Evolutionary conservation across 1,284 basidiomycete genomes (phyloP), one percentile per base, ranked within the genome.

Genomic region (Heterobasidion occidentale): DNA sequence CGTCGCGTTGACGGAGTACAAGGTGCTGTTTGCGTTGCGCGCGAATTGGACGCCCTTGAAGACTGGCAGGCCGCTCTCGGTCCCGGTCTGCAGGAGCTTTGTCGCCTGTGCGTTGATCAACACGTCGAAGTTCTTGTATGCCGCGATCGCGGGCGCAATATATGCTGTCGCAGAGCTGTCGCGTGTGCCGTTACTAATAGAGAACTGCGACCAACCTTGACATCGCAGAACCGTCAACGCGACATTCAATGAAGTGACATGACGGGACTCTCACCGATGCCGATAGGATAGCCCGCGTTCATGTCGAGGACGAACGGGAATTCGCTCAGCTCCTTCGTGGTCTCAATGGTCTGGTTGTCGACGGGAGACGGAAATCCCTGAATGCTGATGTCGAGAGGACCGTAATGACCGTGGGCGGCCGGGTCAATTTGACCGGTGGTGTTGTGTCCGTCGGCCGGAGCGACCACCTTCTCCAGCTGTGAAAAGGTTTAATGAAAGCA

Each of bases 151-250:
- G 5, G 65, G 52, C 19, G 53, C 61, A 19, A 72, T 58, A 55
- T 72, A 72, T 1, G 67, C 63, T 1, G 68, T 67, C 1, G 69
- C 68, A 11, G 71, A 63, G 56, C 68, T 71, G 44, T 66, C 68
- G 49, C 71, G 63, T 20, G 59, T 56, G 6, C 68, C 70, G 33
- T 64, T 56, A 2, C 64, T 55, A 15, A 67, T 61, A 3, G 66
- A 62, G 8, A 50, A 60, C 44, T 64, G 62, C 15, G 55, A 36
- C 58, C 60, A 67, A 20, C 65, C 65, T 62, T 20, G 1, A 27
- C 27, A 27, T 27, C 20, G 19, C 27, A 33, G 1, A 55, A 36
- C 12, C 19, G 46, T 17, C 27, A 19, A 48, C 19, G 46, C 11
- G 14, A 9, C 15, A 20, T 11, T 14, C 19, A 27, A 17, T 14